phyloP scores from a whole-genome alignment of 2,329 filamentous ascomycete species.

The Tympanopsis confertula region DNA sequence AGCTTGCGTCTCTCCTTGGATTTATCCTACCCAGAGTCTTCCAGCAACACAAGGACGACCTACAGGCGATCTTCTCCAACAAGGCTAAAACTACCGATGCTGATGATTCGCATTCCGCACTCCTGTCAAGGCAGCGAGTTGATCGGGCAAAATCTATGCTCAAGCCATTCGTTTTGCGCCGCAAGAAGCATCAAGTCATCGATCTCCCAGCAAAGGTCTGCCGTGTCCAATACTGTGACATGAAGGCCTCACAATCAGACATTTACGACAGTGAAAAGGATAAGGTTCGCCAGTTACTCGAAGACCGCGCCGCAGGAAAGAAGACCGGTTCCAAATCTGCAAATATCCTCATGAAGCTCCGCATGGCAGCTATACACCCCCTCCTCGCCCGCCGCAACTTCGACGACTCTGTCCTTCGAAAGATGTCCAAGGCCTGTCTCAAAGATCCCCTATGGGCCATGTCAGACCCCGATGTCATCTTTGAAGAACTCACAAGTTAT shows the following conservation, averaged over 20 bases:
- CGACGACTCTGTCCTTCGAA: slow-evolving; percentile 39
- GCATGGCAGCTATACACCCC: slow-evolving; percentile 56
- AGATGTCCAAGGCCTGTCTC: slow-evolving; percentile 46
- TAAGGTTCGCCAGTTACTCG: slow-evolving; percentile 38
- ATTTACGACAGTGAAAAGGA: slow-evolving; percentile 45
- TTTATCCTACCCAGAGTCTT: slow-evolving; percentile 58
- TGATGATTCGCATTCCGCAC: slow-evolving; percentile 39
- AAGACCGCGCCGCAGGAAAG: slow-evolving; percentile 38
- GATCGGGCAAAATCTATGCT: slow-evolving; percentile 55
- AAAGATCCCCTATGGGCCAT: slow-evolving; percentile 38
- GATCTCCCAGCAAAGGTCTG: slow-evolving; percentile 49
- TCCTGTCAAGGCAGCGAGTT: slow-evolving; percentile 53
- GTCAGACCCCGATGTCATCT: slow-evolving; percentile 36
- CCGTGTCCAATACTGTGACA: slow-evolving; percentile 49
- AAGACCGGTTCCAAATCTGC: slow-evolving; percentile 34
- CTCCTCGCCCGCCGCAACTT: slow-evolving; percentile 50
- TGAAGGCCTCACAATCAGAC: slow-evolving; percentile 40
- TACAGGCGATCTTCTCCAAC: slow-evolving; percentile 52
- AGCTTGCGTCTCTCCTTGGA: slow-evolving; percentile 51
- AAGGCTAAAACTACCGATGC: slow-evolving; percentile 47
- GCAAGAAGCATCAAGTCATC: slow-evolving; percentile 58
- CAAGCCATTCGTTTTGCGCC: slow-evolving; percentile 54
- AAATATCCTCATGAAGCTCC: slow-evolving; percentile 49
- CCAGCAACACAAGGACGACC: slow-evolving; percentile 40
- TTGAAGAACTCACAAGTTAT: slow-evolving; percentile 38